Evolutionary conservation across 805 yeast genomes (phyloP).

Genomic region (Starmerella khaoyaiensis): DNA sequence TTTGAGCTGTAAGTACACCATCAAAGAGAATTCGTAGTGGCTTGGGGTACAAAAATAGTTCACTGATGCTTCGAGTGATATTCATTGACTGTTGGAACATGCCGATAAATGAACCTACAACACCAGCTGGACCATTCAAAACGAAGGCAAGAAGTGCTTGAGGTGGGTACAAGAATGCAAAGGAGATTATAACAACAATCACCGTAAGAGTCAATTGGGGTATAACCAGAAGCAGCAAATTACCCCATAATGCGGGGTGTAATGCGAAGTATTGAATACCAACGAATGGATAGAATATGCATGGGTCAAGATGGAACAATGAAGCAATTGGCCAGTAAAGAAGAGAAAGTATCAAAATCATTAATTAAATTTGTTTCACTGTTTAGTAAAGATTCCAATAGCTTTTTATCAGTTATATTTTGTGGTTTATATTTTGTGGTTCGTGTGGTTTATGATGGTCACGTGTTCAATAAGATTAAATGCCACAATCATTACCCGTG

Average conservation of each 20-base stretch:
- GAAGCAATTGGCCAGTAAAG: constrained; percentile 3
- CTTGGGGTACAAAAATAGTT: constrained; percentile 35
- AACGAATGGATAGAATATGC: constrained; percentile 26
- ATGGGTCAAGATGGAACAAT: constrained; percentile 1
- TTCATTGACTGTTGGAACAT: constrained; percentile 34
- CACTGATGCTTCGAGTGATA: constrained; percentile 34
- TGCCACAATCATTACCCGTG: too few species aligned
- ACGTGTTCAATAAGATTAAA: too few species aligned
- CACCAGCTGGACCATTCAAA: constrained; percentile 41
- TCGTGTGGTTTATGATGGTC: too few species aligned
- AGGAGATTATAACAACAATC: constrained; percentile 30
- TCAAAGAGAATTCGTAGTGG: constrained; percentile 39
- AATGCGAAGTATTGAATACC: constrained; percentile 34
- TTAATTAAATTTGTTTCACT: neutral
- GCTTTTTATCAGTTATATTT: too few species aligned
- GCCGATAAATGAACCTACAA: constrained; percentile 35
- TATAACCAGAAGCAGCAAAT: constrained; percentile 32
- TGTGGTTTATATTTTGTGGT: too few species aligned
- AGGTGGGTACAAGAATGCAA: constrained; percentile 34
- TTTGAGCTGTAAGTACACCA: constrained; percentile 35
- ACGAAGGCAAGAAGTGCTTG: constrained; percentile 33
- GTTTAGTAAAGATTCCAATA: too few species aligned
- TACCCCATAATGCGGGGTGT: constrained; percentile 37
- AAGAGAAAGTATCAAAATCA: constrained; percentile 6
- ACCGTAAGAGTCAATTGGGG: constrained; percentile 36